Conservation (phyloP, 768 basidiomycete species). For the Paxillus ammoniavirescens region DNA sequence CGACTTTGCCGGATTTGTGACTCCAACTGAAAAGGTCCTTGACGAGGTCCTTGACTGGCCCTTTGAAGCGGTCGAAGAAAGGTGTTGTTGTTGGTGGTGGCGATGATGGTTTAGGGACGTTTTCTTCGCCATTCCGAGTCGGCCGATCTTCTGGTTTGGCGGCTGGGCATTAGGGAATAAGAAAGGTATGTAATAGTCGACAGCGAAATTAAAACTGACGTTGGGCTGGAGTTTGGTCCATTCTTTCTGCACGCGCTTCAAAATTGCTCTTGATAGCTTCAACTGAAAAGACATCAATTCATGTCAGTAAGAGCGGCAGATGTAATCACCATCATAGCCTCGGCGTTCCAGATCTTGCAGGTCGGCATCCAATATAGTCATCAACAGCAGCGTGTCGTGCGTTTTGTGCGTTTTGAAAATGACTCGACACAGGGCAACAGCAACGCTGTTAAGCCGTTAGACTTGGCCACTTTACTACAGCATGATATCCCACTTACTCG, state of each 20-base stretch:
- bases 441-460: constrained; percentile 51
- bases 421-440: constrained; percentile 74
- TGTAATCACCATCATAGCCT: constrained; percentile 68
- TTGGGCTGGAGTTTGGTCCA: too few species aligned
- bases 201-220: too few species aligned
- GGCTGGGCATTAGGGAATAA: too few species aligned
- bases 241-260: not conserved
- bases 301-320: not conserved
- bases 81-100: too few species aligned
- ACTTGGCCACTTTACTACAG: not conserved
- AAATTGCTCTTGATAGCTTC: not conserved
- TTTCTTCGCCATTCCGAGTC: not conserved
- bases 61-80: too few species aligned
- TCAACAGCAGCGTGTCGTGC: constrained; percentile 82
- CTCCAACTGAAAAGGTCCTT: not conserved
- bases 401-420: constrained; percentile 72
- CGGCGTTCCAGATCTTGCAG: constrained; percentile 72
- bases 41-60: not conserved
- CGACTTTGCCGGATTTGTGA: not conserved
- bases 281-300: not conserved
- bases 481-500: constrained; percentile 71
- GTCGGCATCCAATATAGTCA: constrained; percentile 88
- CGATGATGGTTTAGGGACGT: too few species aligned
- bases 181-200: too few species aligned
- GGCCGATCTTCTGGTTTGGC: too few species aligned